Base-by-base conservation (phyloP, 768 basidiomycete genomes). In the Hericium erinaceus region DNA sequence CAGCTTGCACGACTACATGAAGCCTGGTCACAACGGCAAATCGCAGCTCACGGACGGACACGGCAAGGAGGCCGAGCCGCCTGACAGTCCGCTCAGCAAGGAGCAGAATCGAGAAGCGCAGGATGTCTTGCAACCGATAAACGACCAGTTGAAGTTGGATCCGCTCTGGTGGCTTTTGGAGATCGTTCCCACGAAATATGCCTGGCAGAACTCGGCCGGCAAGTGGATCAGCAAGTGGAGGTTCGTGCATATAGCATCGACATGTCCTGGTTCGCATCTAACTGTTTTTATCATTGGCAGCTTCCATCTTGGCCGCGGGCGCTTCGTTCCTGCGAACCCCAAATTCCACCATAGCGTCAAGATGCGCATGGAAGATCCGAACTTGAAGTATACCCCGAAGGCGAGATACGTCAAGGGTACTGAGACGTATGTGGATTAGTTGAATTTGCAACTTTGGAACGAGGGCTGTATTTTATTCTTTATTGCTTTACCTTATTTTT, bases 161-260 rank as follows among this genome's bases (percentile, higher is more conserved):
- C 69, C 67, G 18, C 4, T 73, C 1, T 92, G 89, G 89, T 86
- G 85, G 87, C 38, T 87, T n/a, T 69, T 89, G 39, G 89, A 92
- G 69, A 69, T 88, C 26, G 28, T 89, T 0, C 87, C 85, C 15
- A 64, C 77, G 55, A 67, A 64, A 40, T 80, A 75, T 62, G 66
- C 72, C 18, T 85, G 77, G 75, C 87, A 89, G 65, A 82, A 87
- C 58, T 61, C 58, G 0, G 52, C 75, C 1, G 80, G 82, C 2
- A 64, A 62, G 15, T 88, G 85, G 86, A 78, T 81, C 59, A 71
- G 58, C 8, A 70, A 70, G 48, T 80, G 75, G 69, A 74, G 74
- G 88, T 89, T 61, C 57, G 85, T 71, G 7, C n/a, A 51, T 13
- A 44, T 33, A 5, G 20, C 39, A 38, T 28, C 18, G 15, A 24